Base-by-base conservation (phyloP, 2,329 filamentous ascomycete genomes). In the Didymella pinodella region DNA sequence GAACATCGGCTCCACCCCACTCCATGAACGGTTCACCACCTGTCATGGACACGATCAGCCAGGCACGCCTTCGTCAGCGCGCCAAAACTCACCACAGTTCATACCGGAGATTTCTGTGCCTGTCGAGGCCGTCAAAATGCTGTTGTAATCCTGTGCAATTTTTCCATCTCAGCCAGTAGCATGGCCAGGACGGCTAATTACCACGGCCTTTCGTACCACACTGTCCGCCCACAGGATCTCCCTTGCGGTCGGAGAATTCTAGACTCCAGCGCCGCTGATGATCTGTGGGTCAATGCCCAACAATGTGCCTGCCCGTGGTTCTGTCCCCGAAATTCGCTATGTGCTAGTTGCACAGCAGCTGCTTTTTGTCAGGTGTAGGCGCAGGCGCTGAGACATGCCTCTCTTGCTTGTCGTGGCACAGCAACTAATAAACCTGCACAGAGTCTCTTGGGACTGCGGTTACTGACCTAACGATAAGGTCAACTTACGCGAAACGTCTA, bases 171-270 rank as follows among this genome's bases (percentile, higher is more conserved):
- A 31, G 46, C 56, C 56, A 59, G 34, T 54, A 36, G 16, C 2
- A 49, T 46, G 11, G 26, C 47, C 34, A 34, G 26, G 34, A 40
- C 25, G 46, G 51, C 41, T 44, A 46, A 41, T 47, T 47, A 18
- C 40, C 32, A 29, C 32, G 20, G 31, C 48, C 43, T 54, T 53
- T 50, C 46, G 50, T 59, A 50, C 50, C 46, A 54, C 38, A 16
- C 32, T 31, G 26, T 20, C 16, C 25, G 25, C 26, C 31, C 31
- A 46, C 40, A 47, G 46, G n/a, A 54, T 50, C 25, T 49, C 54
- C 50, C 50, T 48, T 59, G 56, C 56, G 31, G 14, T 59, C 56
- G 56, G 56, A 54, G 50, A 54, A 47, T 59, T 59, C 56, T 59
- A 59, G 56, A 59, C 56, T 59, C 34, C 25, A 59, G 46, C 32